These are phyloP conservation scores for Mrakia gelida DNA, from an alignment of 768 basidiomycete genomes.

Conservation along the genomic window DNA sequence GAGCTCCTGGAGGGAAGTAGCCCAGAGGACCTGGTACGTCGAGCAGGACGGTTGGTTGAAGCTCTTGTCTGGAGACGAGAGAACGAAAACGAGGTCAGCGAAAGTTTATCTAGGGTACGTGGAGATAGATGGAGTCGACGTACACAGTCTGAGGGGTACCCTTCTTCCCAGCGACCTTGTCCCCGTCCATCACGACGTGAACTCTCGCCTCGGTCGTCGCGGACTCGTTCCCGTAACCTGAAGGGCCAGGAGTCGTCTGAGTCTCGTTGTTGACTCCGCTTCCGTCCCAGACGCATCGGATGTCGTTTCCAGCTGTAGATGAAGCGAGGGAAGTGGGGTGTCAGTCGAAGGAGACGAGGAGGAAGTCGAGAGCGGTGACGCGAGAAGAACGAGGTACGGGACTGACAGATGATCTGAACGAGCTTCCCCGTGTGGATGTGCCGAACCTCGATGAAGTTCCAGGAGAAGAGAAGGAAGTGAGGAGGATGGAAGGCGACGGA, in stretches of 20 bases:
- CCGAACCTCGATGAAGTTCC: slow-evolving; percentile 84
- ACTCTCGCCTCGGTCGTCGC: slow-evolving; percentile 27
- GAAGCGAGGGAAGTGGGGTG: slow-evolving; percentile 55
- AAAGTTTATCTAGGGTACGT: background rate
- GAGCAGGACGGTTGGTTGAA: slow-evolving; percentile 26
- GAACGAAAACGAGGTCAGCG: background rate
- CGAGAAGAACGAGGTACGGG: slow-evolving; percentile 30
- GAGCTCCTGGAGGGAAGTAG: background rate
- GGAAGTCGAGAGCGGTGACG: background rate
- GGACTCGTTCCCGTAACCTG: slow-evolving; percentile 26
- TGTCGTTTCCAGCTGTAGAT: slow-evolving; percentile 58
- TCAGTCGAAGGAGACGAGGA: slow-evolving; percentile 48
- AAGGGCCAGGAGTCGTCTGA: slow-evolving; percentile 18
- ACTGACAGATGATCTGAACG: slow-evolving; percentile 42
- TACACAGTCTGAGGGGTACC: slow-evolving; percentile 26
- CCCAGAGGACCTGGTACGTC: slow-evolving; percentile 2
- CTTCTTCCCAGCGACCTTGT: slow-evolving; percentile 17
- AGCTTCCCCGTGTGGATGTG: slow-evolving; percentile 51
- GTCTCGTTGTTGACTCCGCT: slow-evolving; percentile 16
- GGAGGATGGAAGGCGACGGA: slow-evolving; percentile 84
- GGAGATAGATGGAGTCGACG: background rate
- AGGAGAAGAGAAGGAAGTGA: slow-evolving; percentile 80
- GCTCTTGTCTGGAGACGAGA: slow-evolving; percentile 10
- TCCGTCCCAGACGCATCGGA: slow-evolving; percentile 88
- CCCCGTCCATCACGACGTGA: slow-evolving; percentile 29